These are phyloP conservation scores for Yamadazyma oceani DNA, from an alignment of 1,139 yeast species.

Conservation along the genomic window DNA sequence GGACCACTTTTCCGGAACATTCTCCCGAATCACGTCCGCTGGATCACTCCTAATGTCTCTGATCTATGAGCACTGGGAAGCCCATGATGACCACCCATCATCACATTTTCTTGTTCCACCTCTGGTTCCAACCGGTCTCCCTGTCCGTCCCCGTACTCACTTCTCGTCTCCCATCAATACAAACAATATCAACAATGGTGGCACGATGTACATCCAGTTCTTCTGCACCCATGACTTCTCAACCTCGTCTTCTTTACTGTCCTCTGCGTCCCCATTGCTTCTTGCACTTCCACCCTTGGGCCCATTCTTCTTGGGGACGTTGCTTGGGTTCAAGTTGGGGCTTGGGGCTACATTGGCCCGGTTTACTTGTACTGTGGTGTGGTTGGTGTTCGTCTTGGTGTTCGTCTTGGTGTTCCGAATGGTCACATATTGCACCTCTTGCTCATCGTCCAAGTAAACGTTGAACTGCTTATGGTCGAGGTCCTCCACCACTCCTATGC, in stretches of 20 bases:
- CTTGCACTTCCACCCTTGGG: conserved; percentile 16
- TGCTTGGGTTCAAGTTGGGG: conserved; percentile 30
- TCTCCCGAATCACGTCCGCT: too few relatives aligned
- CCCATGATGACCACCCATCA: too few relatives aligned
- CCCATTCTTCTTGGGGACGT: conserved; percentile 11
- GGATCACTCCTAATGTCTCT: too few relatives aligned
- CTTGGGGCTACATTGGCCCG: conserved; percentile 16
- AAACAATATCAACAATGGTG: conserved; percentile 40
- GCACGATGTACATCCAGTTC: conserved; percentile 53
- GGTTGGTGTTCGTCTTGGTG: too few relatives aligned
- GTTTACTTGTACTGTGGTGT: conserved; percentile 12
- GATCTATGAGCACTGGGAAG: too few relatives aligned
- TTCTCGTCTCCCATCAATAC: conserved; percentile 28
- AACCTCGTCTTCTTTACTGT: conserved; percentile 27
- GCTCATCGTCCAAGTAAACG: conserved; percentile 15
- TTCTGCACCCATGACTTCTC: conserved; percentile 51
- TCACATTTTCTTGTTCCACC: too few relatives aligned
- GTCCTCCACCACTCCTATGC: conserved; percentile 25
- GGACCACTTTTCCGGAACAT: too few relatives aligned
- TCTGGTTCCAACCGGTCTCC: too few relatives aligned
- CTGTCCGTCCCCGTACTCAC: conserved; percentile 8
- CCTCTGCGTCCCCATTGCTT: conserved; percentile 19
- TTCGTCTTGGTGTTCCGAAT: too few relatives aligned
- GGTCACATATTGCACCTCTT: too few relatives aligned
- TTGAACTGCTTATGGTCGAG: conserved; percentile 14